Base-by-base conservation (phyloP, 305 asterid species). In the Plantago coronopus region DNA sequence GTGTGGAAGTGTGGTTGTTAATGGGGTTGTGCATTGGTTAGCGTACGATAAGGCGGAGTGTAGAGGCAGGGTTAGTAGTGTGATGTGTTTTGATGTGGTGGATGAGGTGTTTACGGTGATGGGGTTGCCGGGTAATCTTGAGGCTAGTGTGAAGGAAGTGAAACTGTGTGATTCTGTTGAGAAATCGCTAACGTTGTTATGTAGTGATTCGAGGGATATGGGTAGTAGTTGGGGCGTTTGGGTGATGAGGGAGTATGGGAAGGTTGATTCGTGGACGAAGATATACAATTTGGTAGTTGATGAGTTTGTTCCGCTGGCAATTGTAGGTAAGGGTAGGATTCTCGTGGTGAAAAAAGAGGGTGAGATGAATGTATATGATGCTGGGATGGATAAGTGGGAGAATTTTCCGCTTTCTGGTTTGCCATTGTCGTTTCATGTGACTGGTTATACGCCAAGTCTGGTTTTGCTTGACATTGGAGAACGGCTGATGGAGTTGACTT, bases 1-100 rank as follows among this genome's bases (percentile, higher is more conserved):
- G 38, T 31, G 38, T 31, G 9, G 38, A 5, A 2, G 9, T 2
- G 38, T 31, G 38, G 38, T 31, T n/a, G 50, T 46, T 16, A n/a
- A 16, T n/a, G 51, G 51, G 51, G 20, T 46, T 46, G 51, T 46
- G 22, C 51, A 46, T 46, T 46, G 51, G 51, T 46, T 46, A 19
- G 51, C 51, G 5, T 15, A 6, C 17, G 20, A 1, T 2, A 34
- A 8, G 40, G 40, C 40, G 8, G 51, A 46, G 18, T 46, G 2
- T 17, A 46, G 20, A 19, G 51, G 2, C 4, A 8, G 18, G 18
- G 21, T 22, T 14, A 19, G 17, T 46, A n/a, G 51, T 19, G 10
- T 46, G 20, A 46, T 46, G 51, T 17, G 51, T 16, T 46, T 46
- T 16, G 18, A 46, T 46, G 51, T 46, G 11, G 51, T 2, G 17